Conservation (phyloP, 768 basidiomycete genomes). For the Tricholoma hemisulphureum region DNA sequence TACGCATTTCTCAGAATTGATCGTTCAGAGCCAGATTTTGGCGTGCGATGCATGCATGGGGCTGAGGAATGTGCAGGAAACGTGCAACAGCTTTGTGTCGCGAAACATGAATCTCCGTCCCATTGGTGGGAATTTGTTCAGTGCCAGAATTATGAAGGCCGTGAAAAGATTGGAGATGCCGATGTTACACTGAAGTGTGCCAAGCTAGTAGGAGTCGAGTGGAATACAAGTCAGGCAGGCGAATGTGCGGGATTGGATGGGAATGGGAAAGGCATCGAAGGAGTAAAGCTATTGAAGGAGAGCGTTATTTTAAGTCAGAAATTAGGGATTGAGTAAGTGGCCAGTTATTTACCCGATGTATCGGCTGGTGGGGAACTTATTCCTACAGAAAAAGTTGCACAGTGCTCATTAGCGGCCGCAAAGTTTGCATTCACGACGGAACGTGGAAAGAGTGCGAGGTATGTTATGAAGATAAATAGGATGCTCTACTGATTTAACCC, state of each 20-base stretch:
- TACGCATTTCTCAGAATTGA: constrained; percentile 48
- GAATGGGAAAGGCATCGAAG: constrained; percentile 62
- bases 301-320: constrained; percentile 48
- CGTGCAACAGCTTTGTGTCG: constrained; percentile 83
- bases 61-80: constrained; percentile 82
- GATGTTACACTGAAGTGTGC: constrained; percentile 69
- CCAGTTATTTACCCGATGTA: not conserved
- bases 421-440: constrained; percentile 74
- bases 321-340: constrained; percentile 55
- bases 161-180: constrained; percentile 60
- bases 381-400: constrained; percentile 78
- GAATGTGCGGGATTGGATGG: constrained; percentile 62
- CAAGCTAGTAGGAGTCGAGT: constrained; percentile 59
- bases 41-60: constrained; percentile 83
- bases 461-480: constrained; percentile 9
- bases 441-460: constrained; percentile 82
- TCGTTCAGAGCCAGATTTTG: constrained; percentile 64
- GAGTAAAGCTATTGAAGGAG: constrained; percentile 58
- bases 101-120: constrained; percentile 51
- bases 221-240: constrained; percentile 58
- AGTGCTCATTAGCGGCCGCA: constrained; percentile 65
- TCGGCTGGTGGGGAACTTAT: constrained; percentile 7
- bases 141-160: constrained; percentile 73
- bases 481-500: not conserved
- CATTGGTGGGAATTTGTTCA: constrained; percentile 83